A percentile compares a stretch with the other conserved stretches of the same genome.
Conservation (phyloP, 2,329 filamentous ascomycete species). For the Bipolaris victoriae region DNA sequence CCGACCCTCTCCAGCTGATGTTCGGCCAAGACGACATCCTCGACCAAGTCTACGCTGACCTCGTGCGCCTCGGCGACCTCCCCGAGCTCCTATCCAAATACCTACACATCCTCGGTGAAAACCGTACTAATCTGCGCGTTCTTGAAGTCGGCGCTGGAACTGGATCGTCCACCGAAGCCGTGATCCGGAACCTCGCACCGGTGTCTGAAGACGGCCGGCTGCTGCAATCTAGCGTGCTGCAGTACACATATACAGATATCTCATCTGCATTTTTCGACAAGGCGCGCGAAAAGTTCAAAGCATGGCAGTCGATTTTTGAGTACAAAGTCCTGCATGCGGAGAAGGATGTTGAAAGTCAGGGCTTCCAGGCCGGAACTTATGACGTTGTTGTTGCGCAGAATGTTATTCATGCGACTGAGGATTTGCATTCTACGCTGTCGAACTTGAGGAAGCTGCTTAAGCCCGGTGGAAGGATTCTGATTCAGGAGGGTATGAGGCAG, state of each 20-base stretch:
- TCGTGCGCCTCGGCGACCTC: background rate
- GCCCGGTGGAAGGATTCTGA: background rate
- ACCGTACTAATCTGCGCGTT: background rate
- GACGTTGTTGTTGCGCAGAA: background rate
- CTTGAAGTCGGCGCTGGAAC: slow-evolving; percentile 1
- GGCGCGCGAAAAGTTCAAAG: slow-evolving; percentile 12
- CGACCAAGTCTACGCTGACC: slow-evolving; percentile 1
- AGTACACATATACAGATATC: slow-evolving; percentile 20
- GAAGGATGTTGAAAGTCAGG: slow-evolving; percentile 22
- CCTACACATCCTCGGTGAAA: background rate
- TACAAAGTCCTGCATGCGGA: slow-evolving; percentile 27
- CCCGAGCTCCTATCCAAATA: background rate
- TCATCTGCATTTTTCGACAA: slow-evolving; percentile 13
- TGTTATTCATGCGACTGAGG: slow-evolving; percentile 1
- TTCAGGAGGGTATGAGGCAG: background rate
- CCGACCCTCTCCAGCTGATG: slow-evolving; percentile 3
- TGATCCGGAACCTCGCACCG: background rate
- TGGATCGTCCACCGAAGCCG: background rate
- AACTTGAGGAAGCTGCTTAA: slow-evolving; percentile 1
- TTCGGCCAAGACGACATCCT: slow-evolving; percentile 1
- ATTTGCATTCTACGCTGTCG: background rate
- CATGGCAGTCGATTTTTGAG: slow-evolving; percentile 16
- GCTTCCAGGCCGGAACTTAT: background rate
- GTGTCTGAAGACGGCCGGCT: background rate
- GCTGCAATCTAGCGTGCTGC: background rate